Evolutionary conservation across 2,329 filamentous ascomycete genomes (phyloP).

Genomic region (Lachnellula arida): DNA sequence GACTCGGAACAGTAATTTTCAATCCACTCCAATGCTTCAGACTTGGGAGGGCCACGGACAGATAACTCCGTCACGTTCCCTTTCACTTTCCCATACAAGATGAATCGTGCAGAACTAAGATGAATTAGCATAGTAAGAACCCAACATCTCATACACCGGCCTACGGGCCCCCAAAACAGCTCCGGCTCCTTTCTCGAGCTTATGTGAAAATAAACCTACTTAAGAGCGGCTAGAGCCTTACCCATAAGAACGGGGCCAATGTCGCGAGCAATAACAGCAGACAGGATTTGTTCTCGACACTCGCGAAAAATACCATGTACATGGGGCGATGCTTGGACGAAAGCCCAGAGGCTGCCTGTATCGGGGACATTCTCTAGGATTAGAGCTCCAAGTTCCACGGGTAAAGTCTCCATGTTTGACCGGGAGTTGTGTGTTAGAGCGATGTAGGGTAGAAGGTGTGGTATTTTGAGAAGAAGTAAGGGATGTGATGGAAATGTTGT

Average conservation of each 20-base stretch:
- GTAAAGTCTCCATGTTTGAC: background rate
- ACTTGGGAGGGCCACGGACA: background rate
- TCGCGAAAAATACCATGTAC: conserved; percentile 1
- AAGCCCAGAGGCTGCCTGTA: conserved; percentile 5
- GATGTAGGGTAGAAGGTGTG: background rate
- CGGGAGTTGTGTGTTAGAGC: background rate
- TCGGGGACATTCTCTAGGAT: conserved; percentile 2
- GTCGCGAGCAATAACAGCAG: conserved; percentile 4
- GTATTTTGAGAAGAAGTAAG: background rate
- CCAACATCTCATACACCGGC: too few relatives aligned
- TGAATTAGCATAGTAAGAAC: too few relatives aligned
- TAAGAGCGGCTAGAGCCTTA: conserved; percentile 4
- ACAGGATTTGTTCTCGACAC: conserved; percentile 1
- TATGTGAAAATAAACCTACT: too few relatives aligned
- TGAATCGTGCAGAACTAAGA: background rate
- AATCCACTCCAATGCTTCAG: background rate
- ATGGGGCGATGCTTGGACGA: conserved; percentile 3
- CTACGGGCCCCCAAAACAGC: too few relatives aligned
- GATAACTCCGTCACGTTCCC: background rate
- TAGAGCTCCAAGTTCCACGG: background rate
- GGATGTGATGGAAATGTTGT: background rate
- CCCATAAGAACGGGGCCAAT: background rate
- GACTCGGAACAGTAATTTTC: background rate
- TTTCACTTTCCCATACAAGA: background rate
- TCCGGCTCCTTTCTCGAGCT: too few relatives aligned